Base-by-base conservation (phyloP, 2,329 filamentous ascomycete genomes). In the Diaporthe sp. region DNA sequence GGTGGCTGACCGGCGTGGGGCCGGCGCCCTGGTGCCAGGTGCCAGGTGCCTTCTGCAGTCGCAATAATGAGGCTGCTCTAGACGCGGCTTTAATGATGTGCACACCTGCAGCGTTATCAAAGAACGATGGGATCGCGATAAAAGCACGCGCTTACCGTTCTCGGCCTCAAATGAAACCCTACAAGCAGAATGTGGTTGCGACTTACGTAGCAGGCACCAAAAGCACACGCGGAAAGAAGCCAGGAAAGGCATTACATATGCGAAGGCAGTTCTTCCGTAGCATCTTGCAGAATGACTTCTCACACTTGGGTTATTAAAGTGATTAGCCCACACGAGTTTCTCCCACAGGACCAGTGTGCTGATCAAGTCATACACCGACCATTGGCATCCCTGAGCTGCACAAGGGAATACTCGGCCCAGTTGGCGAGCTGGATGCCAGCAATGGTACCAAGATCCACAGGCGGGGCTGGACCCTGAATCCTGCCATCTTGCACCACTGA, bases 361-460 rank as follows among this genome's bases (percentile, higher is more conserved):
- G 57, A n/a, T 61, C 39, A 46, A 31, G 39, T 34, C 39, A 61
- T 13, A 44, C 42, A 65, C 42, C 61, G 42, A 31, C 42, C 42
- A 22, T 65, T 49, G 25, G 9, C 6, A 65, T 65, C 61, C 74
- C 75, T 67, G 42, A 73, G 76, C 76, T 75, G 79, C 57, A n/a
- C 34, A 15, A 39, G 34, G 22, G 7, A 15, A 19, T 60, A 15
- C 34, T 39, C 15, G 25, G 34, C 22, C 34, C 34, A n/a, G 57
- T 39, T 25, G 57, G 22, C 57, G 57, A 39, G 34, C 58, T 61
- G 37, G 58, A 34, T 42, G 37, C 37, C 58, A 39, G 22, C 58
- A 42, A 28, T 22, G 25, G 60, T 65, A 31, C 22, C 4, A 46
- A 53, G 61, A 34, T 51, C 62, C 62, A 51, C 44, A 51, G 44